A percentile compares a stretch with the other conserved stretches of the same genome.
Conservation (phyloP, 768 basidiomycete species). For the Trametes cinnabarina region DNA sequence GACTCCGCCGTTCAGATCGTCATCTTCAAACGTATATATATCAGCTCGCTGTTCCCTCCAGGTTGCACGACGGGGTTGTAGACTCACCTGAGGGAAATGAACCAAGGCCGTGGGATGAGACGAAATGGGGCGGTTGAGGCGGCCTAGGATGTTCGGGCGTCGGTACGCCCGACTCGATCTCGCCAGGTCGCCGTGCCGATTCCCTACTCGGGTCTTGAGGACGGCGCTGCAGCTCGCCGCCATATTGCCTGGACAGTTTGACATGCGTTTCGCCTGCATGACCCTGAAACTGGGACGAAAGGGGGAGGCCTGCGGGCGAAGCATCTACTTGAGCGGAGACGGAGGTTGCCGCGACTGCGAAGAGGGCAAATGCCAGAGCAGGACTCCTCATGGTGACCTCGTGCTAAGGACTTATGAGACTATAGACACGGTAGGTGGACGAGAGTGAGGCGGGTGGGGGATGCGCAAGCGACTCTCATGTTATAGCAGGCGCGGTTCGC, state of each 20-base stretch:
- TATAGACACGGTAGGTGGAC: background rate
- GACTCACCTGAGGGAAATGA: background rate
- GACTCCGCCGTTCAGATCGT: constrained; percentile 3
- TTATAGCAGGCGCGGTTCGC: too few relatives aligned
- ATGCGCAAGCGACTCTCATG: too few relatives aligned
- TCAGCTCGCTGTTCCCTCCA: too few relatives aligned
- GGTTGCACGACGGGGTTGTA: too few relatives aligned
- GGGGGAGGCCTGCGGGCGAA: background rate
- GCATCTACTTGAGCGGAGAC: constrained; percentile 3
- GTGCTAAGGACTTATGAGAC: too few relatives aligned
- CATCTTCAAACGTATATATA: background rate
- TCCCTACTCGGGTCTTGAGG: background rate
- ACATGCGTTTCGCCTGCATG: background rate
- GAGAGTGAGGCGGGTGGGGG: background rate
- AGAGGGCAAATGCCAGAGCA: constrained; percentile 22
- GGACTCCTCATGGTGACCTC: constrained; percentile 22
- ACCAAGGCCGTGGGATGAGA: background rate
- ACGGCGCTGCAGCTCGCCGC: background rate
- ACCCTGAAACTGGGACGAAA: background rate
- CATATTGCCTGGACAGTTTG: background rate
- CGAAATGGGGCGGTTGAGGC: background rate
- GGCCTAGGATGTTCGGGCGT: background rate
- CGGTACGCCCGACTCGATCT: background rate
- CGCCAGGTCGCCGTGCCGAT: background rate
- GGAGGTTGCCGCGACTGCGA: constrained; percentile 20